Conservation (phyloP, 441 rosid species). For the Pelargonium australe region DNA sequence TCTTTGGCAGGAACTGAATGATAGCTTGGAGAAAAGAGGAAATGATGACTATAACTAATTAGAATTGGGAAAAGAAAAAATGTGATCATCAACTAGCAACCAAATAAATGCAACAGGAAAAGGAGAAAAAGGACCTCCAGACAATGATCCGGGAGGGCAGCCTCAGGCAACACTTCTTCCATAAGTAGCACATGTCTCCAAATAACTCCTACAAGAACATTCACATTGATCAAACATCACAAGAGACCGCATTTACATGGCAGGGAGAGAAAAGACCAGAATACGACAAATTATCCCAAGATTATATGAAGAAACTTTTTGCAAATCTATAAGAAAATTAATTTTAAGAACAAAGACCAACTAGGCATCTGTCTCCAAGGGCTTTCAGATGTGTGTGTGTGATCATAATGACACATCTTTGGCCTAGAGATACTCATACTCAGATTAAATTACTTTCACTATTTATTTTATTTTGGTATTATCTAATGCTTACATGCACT, state of each 20-base stretch:
- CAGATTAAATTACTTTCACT: not conserved
- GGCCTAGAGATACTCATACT: constrained; percentile 2
- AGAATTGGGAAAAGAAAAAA: too few species aligned
- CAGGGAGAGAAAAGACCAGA: constrained; percentile 14
- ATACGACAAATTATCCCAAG: constrained; percentile 3
- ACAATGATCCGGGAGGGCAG: constrained; percentile 63
- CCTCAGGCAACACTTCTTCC: constrained; percentile 77
- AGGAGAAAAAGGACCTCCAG: constrained; percentile 45
- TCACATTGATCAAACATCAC: constrained; percentile 24
- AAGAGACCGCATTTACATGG: constrained; percentile 7
- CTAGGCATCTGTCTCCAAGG: not conserved
- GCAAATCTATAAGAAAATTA: constrained; percentile 6
- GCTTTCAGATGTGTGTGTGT: not conserved
- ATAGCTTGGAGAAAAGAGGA: too few species aligned
- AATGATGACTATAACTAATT: too few species aligned
- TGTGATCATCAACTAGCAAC: not conserved
- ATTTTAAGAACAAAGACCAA: not conserved
- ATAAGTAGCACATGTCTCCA: constrained; percentile 84
- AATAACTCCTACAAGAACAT: constrained; percentile 51
- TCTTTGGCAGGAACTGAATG: not conserved
- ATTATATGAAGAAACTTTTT: not conserved
- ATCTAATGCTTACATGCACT: not conserved
- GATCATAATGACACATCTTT: constrained; percentile 1
- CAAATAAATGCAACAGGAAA: not conserved
- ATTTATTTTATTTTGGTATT: not conserved